Percentiles rank a stretch among this genome's conserved stretches.
phyloP scores from a whole-genome alignment of 164 flowering plant genomes.

The Piper longum region DNA sequence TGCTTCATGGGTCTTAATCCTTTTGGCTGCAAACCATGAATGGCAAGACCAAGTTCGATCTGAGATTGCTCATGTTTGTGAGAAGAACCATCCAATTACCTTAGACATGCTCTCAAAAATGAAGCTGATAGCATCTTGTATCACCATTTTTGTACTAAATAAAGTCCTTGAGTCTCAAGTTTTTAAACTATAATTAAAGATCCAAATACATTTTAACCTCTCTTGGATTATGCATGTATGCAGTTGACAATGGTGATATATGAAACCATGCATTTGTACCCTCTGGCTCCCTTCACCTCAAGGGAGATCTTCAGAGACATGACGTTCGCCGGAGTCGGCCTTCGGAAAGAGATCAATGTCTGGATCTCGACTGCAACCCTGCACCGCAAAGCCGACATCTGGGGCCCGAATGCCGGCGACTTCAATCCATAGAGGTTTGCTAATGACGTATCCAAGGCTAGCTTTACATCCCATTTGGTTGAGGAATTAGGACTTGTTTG shows the following conservation, averaged over 20 bases:
- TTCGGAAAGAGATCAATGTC: conserved; percentile 7
- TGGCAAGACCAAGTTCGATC: conserved; percentile 20
- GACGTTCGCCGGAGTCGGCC: conserved; percentile 1
- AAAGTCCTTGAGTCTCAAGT: not conserved
- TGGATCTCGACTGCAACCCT: conserved; percentile 6
- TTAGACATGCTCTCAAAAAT: conserved; percentile 3
- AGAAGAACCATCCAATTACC: conserved; percentile 3
- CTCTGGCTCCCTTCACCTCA: conserved; percentile 4
- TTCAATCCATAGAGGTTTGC: conserved; percentile 14
- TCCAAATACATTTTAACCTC: not conserved
- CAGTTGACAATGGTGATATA: conserved; percentile 14
- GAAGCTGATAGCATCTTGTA: conserved; percentile 1
- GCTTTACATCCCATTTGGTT: conserved; percentile 11
- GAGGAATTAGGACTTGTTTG: conserved; percentile 7
- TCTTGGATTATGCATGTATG: not conserved
- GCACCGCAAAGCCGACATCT: conserved; percentile 8
- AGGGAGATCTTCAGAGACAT: conserved; percentile 7
- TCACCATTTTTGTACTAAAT: not conserved
- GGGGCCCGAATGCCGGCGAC: conserved; percentile 13
- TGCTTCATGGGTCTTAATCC: conserved; percentile 19
- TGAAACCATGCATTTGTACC: conserved; percentile 8
- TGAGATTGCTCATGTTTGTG: conserved; percentile 13
- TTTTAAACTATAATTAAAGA: not conserved
- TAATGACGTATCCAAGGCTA: conserved; percentile 5
- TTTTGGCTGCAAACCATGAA: conserved; percentile 14